Evolutionary conservation across 192 early-diverging fungal genomes (phyloP), one percentile per base, ranked within the genome.

Genomic region (Linnemannia exigua): DNA sequence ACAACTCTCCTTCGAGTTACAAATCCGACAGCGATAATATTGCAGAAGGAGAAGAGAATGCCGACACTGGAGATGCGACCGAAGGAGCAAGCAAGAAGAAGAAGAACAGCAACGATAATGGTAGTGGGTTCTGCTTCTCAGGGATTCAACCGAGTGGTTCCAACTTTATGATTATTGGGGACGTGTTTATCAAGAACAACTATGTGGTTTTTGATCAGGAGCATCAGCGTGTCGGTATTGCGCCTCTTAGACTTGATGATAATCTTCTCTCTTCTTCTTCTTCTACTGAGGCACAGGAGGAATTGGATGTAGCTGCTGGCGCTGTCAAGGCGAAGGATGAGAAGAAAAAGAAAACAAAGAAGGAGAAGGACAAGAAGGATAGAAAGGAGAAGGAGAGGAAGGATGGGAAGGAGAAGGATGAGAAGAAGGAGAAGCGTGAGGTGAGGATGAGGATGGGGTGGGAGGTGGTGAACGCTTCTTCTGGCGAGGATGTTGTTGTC

Each of bases 151-250:
- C 74, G 19, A 72, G 75, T 11, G 70, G 58, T 17, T 50, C 80
- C 17, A 52, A 75, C 9, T 81, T 88, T 22, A 77, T 80, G 44
- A 93, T 93, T 69, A 83, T 93, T 31, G 93, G 93, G 54, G 91
- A 92, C 69, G 84, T 90, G 7, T 92, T 92, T 73, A 71, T 92
- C 72, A 90, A 91, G 63, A 89, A 91, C 67, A 91, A 91, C 79
- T 91, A 91, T 50, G 84, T 92, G 12, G 87, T 91, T 44, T 92
- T 92, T 79, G 89, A 92, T 51, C 91, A 90, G 19, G 91, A 89
- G 41, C 77, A 89, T n/a, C 72, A 84, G 14, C 87, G 86, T 22
- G 87, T 92, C 12, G 89, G 89, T 17, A 90, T 92, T 81, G 91
- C 91, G 36, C 76, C 76, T 2, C 67, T 77, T 15, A 38, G 28